A percentile compares a stretch with the other conserved stretches of the same genome.
phyloP scores from a whole-genome alignment of 2,329 filamentous ascomycete species.

The Amauroascus niger region DNA sequence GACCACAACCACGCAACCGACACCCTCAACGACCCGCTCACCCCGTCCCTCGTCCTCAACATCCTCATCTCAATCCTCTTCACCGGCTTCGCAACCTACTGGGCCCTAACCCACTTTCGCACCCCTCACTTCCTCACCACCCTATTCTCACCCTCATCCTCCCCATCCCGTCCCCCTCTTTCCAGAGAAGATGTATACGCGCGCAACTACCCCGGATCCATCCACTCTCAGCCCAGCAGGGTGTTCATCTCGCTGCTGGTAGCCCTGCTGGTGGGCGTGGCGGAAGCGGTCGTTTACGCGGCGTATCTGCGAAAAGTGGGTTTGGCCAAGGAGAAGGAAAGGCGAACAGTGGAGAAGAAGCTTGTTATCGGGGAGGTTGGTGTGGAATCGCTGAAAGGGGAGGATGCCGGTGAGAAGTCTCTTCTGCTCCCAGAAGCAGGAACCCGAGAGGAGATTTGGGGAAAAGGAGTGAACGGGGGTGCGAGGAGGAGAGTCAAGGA shows the following conservation, averaged over 20 bases:
- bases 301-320: slow-evolving; percentile 39
- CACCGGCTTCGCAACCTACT: slow-evolving; percentile 41
- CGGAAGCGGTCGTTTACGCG: slow-evolving; percentile 40
- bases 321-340: slow-evolving; percentile 32
- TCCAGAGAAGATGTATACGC: neutral
- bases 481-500: slow-evolving; percentile 34
- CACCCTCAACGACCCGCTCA: slow-evolving; percentile 39
- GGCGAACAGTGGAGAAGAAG: slow-evolving; percentile 33
- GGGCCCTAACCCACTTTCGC: slow-evolving; percentile 32
- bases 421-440: slow-evolving; percentile 1
- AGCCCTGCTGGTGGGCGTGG: slow-evolving; percentile 37
- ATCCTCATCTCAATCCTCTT: slow-evolving; percentile 79
- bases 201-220: slow-evolving; percentile 14
- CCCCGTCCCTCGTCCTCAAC: slow-evolving; percentile 64
- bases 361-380: slow-evolving; percentile 19
- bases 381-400: neutral
- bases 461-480: slow-evolving; percentile 33
- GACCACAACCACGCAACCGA: slow-evolving; percentile 33
- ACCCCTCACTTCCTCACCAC: slow-evolving; percentile 24
- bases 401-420: neutral
- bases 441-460: slow-evolving; percentile 35
- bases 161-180: slow-evolving; percentile 17
- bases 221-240: slow-evolving; percentile 28
- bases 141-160: slow-evolving; percentile 14
- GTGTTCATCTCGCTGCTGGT: slow-evolving; percentile 35